Evolutionary conservation across 495 filamentous ascomycete species (phyloP).

Genomic region (Penicillium macrosclerotiorum): DNA sequence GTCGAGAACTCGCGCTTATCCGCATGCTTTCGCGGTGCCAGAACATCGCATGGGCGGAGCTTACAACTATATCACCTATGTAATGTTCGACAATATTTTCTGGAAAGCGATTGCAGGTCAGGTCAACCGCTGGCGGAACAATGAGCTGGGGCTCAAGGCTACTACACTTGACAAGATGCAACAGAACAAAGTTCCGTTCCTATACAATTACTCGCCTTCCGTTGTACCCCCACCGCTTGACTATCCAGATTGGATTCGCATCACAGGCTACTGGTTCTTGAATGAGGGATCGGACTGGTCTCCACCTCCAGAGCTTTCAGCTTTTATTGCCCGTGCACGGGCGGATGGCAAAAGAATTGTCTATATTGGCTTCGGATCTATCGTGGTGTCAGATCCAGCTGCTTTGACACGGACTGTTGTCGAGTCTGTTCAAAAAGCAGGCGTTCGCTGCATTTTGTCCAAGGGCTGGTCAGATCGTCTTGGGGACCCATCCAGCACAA

Average conservation of each 20-base stretch:
- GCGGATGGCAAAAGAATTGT: constrained; percentile 85
- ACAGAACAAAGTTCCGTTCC: constrained; percentile 91
- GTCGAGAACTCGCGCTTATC: constrained; percentile 93
- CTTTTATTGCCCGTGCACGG: constrained; percentile 79
- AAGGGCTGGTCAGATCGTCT: constrained; percentile 99
- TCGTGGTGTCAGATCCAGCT: constrained; percentile 87
- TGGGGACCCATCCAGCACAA: constrained; percentile 54
- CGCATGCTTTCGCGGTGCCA: constrained; percentile 95
- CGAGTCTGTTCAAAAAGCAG: constrained; percentile 85
- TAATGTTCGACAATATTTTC: constrained; percentile 96
- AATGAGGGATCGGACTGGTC: constrained; percentile 75
- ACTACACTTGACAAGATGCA: constrained; percentile 91
- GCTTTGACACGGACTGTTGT: constrained; percentile 88
- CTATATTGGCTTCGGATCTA: constrained; percentile 95
- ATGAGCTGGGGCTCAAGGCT: constrained; percentile 69
- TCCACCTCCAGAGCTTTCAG: constrained; percentile 69
- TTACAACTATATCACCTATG: constrained; percentile 94
- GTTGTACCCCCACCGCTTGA: constrained; percentile 92
- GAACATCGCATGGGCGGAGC: constrained; percentile 90
- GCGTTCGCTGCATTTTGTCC: constrained; percentile 90
- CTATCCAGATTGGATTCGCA: constrained; percentile 95
- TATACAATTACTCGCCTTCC: constrained; percentile 94
- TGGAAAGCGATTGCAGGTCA: constrained; percentile 92
- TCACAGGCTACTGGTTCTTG: constrained; percentile 98
- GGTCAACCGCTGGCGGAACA: constrained; percentile 90